Evolutionary conservation across 2,329 filamentous ascomycete genomes (phyloP).

Genomic region (Pseudogymnoascus sp.): DNA sequence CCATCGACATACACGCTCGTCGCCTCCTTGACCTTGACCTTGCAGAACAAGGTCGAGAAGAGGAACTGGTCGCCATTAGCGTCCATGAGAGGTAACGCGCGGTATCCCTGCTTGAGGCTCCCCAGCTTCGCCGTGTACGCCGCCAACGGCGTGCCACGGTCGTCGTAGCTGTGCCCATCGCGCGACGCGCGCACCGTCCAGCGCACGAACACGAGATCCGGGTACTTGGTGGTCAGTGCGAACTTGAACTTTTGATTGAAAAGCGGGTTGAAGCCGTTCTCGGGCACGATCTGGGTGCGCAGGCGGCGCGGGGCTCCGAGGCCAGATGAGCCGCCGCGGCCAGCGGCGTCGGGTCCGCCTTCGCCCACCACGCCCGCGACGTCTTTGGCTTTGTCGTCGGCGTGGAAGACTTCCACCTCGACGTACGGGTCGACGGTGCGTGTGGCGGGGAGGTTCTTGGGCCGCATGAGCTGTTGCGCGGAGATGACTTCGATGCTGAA

Average conservation of each 20-base stretch:
- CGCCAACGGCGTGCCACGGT: slow-evolving; percentile 54
- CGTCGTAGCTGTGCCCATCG: slow-evolving; percentile 63
- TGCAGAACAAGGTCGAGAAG: slow-evolving; percentile 90
- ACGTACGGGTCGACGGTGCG: slow-evolving; percentile 84
- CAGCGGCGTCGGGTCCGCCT: slow-evolving; percentile 53
- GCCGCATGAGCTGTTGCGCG: slow-evolving; percentile 86
- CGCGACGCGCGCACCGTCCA: slow-evolving; percentile 85
- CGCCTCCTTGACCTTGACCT: slow-evolving; percentile 58
- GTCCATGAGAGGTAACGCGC: slow-evolving; percentile 83
- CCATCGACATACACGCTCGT: slow-evolving; percentile 49
- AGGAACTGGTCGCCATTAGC: slow-evolving; percentile 84
- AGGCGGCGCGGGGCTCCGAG: slow-evolving; percentile 66
- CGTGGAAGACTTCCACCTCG: slow-evolving; percentile 88
- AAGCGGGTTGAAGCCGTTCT: slow-evolving; percentile 88
- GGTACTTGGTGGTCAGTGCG: slow-evolving; percentile 84
- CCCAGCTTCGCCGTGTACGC: slow-evolving; percentile 89
- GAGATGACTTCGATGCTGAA: slow-evolving; percentile 88
- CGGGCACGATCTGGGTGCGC: slow-evolving; percentile 70
- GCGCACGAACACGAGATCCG: slow-evolving; percentile 85
- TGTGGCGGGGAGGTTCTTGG: slow-evolving; percentile 60
- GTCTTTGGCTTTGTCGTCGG: slow-evolving; percentile 88
- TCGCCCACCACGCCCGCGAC: slow-evolving; percentile 61
- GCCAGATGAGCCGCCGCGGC: slow-evolving; percentile 54
- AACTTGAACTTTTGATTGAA: slow-evolving; percentile 77
- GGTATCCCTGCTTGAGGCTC: slow-evolving; percentile 84